Evolutionary conservation across 192 early-diverging fungal genomes (phyloP).

Genomic region (Rhizoclosmatium globosum): DNA sequence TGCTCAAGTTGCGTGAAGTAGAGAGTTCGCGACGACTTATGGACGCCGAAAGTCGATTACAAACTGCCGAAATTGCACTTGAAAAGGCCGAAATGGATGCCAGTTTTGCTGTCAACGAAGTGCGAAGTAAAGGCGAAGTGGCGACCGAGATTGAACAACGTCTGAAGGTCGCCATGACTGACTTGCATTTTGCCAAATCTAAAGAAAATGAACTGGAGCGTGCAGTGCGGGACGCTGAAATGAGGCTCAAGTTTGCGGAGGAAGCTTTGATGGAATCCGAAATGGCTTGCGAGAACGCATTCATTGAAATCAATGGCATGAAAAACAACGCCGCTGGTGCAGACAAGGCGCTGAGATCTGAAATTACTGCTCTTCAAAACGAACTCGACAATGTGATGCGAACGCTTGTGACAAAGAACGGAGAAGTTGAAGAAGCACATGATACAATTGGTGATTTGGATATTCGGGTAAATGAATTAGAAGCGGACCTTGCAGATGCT

Average conservation of each 20-base stretch:
- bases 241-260: slow-evolving; percentile 27
- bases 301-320: slow-evolving; percentile 11
- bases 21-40: neutral
- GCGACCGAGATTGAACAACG: slow-evolving; percentile 30
- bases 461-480: slow-evolving; percentile 22
- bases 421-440: slow-evolving; percentile 19
- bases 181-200: slow-evolving; percentile 34
- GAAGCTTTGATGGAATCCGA: slow-evolving; percentile 37
- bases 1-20: neutral
- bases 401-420: slow-evolving; percentile 13
- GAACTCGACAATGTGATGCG: slow-evolving; percentile 1
- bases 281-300: slow-evolving; percentile 7
- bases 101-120: slow-evolving; percentile 11
- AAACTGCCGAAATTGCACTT: slow-evolving; percentile 23
- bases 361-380: slow-evolving; percentile 1
- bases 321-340: neutral
- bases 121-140: slow-evolving; percentile 15
- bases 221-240: slow-evolving; percentile 19
- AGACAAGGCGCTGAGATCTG: neutral
- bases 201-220: slow-evolving; percentile 25
- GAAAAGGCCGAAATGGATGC: slow-evolving; percentile 35
- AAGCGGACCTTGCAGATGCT: slow-evolving; percentile 16
- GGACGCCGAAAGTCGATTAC: slow-evolving; percentile 25
- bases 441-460: slow-evolving; percentile 37
- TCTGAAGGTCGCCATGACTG: slow-evolving; percentile 27